A percentile compares a stretch with the other conserved stretches of the same genome.
These are phyloP conservation scores for Sporisorium reilianum DNA, from an alignment of 1,284 basidiomycete genomes.

Conservation along the genomic window DNA sequence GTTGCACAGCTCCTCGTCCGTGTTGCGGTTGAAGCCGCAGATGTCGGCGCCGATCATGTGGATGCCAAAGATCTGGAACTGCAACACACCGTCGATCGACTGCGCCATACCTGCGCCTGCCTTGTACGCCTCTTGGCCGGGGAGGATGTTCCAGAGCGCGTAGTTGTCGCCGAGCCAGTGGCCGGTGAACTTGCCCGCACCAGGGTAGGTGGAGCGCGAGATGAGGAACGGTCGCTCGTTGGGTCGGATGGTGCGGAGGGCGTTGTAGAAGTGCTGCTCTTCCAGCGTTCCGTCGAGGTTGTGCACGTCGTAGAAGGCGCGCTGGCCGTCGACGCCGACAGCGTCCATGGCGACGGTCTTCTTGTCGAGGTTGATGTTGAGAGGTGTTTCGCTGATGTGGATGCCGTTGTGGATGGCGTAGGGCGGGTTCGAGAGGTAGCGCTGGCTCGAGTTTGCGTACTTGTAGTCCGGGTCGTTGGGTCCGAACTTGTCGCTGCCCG, in stretches of 20 bases:
- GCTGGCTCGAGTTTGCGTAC: slow-evolving; percentile 43
- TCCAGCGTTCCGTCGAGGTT: slow-evolving; percentile 51
- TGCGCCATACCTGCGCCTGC: slow-evolving; percentile 70
- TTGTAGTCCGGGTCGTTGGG: slow-evolving; percentile 32
- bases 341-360: slow-evolving; percentile 51
- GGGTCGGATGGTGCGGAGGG: slow-evolving; percentile 40
- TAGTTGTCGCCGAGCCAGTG: slow-evolving; percentile 77
- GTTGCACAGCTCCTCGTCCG: slow-evolving; percentile 80
- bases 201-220: slow-evolving; percentile 54
- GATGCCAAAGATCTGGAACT: slow-evolving; percentile 76
- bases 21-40: slow-evolving; percentile 72
- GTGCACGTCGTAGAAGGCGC: slow-evolving; percentile 68
- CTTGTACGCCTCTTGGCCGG: slow-evolving; percentile 40
- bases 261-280: slow-evolving; percentile 47
- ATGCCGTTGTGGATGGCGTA: slow-evolving; percentile 80
- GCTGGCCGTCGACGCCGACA: slow-evolving; percentile 70
- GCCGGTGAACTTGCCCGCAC: slow-evolving; percentile 47
- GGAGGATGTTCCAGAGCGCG: slow-evolving; percentile 74
- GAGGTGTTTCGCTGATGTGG: slow-evolving; percentile 68
- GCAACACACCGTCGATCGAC: slow-evolving; percentile 77
- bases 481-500: slow-evolving; percentile 18
- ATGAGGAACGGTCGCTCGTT: slow-evolving; percentile 57
- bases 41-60: slow-evolving; percentile 53
- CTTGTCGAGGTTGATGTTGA: slow-evolving; percentile 71
- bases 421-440: slow-evolving; percentile 69